Conservation (phyloP, 1,139 yeast genomes). For the Torulaspora pretoriensis region DNA sequence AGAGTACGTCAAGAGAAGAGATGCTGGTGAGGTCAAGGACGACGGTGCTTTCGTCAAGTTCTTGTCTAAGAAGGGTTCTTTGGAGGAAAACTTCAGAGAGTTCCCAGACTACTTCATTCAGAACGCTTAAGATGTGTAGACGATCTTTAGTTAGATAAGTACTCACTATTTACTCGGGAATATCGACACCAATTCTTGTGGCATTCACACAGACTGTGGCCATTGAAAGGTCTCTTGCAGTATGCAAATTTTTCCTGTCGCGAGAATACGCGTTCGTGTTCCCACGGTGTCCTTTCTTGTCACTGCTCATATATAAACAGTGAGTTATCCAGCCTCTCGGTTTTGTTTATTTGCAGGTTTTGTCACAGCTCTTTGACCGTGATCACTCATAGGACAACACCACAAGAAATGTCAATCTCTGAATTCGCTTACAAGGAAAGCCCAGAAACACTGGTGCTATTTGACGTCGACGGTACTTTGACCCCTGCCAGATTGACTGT, state of each 20-base stretch:
- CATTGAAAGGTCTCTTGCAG: neutral
- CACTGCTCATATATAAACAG: constrained; percentile 1
- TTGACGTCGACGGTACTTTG: constrained; percentile 97
- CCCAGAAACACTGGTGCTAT: constrained; percentile 59
- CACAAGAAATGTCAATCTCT: constrained; percentile 33
- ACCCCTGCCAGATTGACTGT: constrained; percentile 91
- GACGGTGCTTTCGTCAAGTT: constrained; percentile 99
- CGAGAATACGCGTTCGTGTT: constrained; percentile 2
- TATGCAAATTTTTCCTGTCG: constrained; percentile 4
- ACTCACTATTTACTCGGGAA: neutral
- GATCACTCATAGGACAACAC: neutral
- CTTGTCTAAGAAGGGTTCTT: constrained; percentile 93
- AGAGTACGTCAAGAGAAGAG: constrained; percentile 90
- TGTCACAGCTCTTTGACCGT: neutral
- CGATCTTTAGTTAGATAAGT: neutral
- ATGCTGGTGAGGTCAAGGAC: constrained; percentile 96
- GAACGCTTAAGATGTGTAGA: constrained; percentile 37
- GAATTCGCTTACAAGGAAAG: constrained; percentile 40
- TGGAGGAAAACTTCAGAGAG: constrained; percentile 84
- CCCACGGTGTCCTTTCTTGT: constrained; percentile 2
- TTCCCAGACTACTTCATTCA: constrained; percentile 84
- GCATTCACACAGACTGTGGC: no score
- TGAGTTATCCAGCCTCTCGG: neutral
- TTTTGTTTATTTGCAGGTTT: neutral
- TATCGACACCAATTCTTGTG: neutral